Evolutionary conservation across 495 filamentous ascomycete genomes (phyloP).

Genomic region (Hypoxylon perforatum): DNA sequence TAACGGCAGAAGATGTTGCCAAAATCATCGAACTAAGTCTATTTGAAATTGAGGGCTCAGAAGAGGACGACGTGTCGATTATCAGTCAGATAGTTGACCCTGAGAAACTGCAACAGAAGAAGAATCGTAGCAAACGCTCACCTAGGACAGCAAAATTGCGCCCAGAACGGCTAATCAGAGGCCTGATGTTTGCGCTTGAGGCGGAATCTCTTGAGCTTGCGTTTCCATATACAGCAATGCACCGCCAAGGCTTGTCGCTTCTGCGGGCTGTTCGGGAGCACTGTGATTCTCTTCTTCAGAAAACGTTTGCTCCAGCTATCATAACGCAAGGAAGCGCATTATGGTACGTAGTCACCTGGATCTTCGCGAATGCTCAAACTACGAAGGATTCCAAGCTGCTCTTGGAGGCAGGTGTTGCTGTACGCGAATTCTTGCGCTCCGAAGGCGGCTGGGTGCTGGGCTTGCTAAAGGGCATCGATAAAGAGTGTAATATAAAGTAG

Average conservation of each 20-base stretch:
- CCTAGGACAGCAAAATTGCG: conserved; percentile 6
- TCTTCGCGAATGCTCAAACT: not conserved
- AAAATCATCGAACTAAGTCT: conserved; percentile 42
- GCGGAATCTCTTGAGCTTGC: conserved; percentile 44
- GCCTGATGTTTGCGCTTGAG: conserved; percentile 34
- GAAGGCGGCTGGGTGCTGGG: too few relatives aligned
- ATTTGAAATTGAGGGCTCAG: conserved; percentile 26
- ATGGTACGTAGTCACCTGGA: conserved; percentile 49
- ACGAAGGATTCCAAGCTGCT: too few relatives aligned
- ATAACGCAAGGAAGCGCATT: conserved; percentile 52
- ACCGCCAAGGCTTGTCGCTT: conserved; percentile 51
- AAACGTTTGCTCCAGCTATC: conserved; percentile 48
- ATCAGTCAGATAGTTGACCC: conserved; percentile 25
- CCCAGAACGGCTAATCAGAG: conserved; percentile 24
- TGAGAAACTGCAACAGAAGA: conserved; percentile 22
- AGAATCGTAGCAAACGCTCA: conserved; percentile 10
- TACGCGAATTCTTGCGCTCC: too few relatives aligned
- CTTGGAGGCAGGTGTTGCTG: too few relatives aligned
- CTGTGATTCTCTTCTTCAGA: conserved; percentile 42
- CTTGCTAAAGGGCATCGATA: too few relatives aligned
- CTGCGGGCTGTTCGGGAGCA: conserved; percentile 46
- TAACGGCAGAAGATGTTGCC: conserved; percentile 42
- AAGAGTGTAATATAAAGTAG: too few relatives aligned
- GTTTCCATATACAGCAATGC: conserved; percentile 53
- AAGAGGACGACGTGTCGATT: conserved; percentile 26